phyloP scores from a whole-genome alignment of 352 stramenopile genomes.

The Phytophthora lateralis region DNA sequence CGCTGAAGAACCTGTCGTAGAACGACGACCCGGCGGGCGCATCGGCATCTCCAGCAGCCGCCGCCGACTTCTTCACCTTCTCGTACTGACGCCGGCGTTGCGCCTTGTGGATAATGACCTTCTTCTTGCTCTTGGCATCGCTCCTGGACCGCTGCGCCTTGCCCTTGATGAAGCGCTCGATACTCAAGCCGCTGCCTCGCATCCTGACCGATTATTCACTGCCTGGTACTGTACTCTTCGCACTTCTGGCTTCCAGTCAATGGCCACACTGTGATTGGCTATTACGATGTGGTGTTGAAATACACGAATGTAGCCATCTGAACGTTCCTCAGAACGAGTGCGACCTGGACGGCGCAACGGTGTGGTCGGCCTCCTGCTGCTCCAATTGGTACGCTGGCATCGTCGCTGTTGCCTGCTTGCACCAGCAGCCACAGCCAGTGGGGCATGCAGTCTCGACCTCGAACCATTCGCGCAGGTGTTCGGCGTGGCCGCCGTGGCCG shows the following conservation, averaged over 20 bases:
- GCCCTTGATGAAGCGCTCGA: slow-evolving; percentile 88
- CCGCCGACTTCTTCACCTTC: slow-evolving; percentile 72
- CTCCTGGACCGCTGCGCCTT: slow-evolving; percentile 82
- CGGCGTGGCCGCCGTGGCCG: slow-evolving; percentile 76
- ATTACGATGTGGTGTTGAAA: neutral
- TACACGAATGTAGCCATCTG: slow-evolving; percentile 29
- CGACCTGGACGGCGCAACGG: slow-evolving; percentile 48
- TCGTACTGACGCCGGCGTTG: slow-evolving; percentile 77
- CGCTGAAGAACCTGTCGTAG: slow-evolving; percentile 82
- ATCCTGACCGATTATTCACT: slow-evolving; percentile 33
- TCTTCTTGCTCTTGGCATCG: slow-evolving; percentile 87
- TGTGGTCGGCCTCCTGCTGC: slow-evolving; percentile 35
- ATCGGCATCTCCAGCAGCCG: slow-evolving; percentile 15
- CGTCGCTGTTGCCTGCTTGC: slow-evolving; percentile 72
- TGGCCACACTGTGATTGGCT: slow-evolving; percentile 19
- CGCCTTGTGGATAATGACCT: slow-evolving; percentile 82
- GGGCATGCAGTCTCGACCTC: slow-evolving; percentile 72
- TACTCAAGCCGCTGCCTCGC: slow-evolving; percentile 79
- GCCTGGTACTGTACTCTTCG: too few relatives aligned
- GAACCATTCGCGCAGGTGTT: slow-evolving; percentile 83
- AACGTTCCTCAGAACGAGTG: slow-evolving; percentile 59
- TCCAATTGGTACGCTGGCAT: slow-evolving; percentile 37
- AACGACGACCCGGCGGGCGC: slow-evolving; percentile 54
- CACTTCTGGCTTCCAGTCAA: slow-evolving; percentile 21
- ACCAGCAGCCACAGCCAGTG: slow-evolving; percentile 87